Conservation (phyloP, 208 protist species). For the Acanthamoeba lenticulata region DNA sequence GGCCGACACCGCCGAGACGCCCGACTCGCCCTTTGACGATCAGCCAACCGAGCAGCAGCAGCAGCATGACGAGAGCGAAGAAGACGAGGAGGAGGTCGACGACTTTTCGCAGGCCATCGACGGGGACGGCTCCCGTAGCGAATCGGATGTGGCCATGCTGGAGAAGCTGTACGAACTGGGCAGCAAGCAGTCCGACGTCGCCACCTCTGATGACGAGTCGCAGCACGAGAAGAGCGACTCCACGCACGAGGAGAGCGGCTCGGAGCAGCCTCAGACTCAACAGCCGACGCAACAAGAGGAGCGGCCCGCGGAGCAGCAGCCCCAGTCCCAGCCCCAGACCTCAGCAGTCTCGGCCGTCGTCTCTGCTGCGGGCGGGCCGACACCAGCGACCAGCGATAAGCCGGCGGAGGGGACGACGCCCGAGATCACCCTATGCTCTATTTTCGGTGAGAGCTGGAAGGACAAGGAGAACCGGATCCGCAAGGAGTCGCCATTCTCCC, state of each 20-base stretch:
- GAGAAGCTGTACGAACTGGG: conserved; percentile 21
- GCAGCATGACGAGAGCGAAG: neutral
- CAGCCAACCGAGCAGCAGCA: neutral
- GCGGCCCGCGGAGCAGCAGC: too few relatives aligned
- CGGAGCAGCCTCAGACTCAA: neutral
- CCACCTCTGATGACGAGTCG: neutral
- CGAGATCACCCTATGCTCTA: neutral
- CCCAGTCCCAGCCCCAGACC: too few relatives aligned
- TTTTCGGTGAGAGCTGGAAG: conserved; percentile 42
- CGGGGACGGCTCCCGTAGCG: neutral
- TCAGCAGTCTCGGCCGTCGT: neutral
- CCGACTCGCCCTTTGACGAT: neutral
- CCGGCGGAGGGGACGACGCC: neutral
- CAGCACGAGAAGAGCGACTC: neutral
- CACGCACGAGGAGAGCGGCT: neutral
- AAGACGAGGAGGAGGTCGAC: neutral
- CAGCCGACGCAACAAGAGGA: neutral
- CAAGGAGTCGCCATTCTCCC: neutral
- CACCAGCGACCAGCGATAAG: neutral
- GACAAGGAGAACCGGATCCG: conserved; percentile 48
- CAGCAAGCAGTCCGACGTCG: neutral
- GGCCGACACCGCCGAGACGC: neutral
- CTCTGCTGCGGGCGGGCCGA: neutral
- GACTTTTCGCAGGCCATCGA: neutral
- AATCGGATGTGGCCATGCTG: neutral